Conservation (phyloP, 495 filamentous ascomycete genomes). For the Trichoderma erinaceum region DNA sequence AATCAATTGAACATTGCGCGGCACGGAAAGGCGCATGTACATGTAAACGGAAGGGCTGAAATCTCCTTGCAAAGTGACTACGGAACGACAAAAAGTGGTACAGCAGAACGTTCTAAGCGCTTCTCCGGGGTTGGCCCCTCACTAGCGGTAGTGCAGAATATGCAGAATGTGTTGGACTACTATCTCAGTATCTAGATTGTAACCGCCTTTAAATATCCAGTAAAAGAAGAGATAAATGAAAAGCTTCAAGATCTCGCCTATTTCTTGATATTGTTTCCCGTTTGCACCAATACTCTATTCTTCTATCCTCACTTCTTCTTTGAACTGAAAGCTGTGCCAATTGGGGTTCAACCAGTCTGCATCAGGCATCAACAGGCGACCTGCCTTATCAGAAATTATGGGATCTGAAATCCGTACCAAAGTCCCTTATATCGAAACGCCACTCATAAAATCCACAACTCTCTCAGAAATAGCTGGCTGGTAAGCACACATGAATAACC, state of each 20-base stretch:
- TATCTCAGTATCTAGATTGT: too few species aligned
- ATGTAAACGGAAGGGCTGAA: background rate
- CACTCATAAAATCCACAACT: constrained; percentile 58
- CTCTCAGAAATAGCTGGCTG: constrained; percentile 70
- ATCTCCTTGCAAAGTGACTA: background rate
- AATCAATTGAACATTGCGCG: background rate
- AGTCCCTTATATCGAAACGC: constrained; percentile 50
- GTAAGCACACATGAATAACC: constrained; percentile 33
- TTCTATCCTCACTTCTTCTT: background rate
- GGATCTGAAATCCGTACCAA: background rate
- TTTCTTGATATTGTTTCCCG: too few species aligned
- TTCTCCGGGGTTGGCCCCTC: constrained; percentile 1
- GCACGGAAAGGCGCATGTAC: background rate
- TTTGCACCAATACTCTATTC: background rate
- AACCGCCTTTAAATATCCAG: too few species aligned
- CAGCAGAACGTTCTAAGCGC: background rate
- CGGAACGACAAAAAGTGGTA: background rate
- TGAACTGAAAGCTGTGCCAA: background rate
- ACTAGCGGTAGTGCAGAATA: background rate
- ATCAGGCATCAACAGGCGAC: background rate
- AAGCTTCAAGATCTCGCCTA: too few species aligned
- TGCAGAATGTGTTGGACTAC: background rate
- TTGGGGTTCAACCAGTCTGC: background rate
- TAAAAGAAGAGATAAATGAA: too few species aligned
- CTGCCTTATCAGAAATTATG: background rate